Percentiles rank a stretch among this genome's conserved stretches.
phyloP scores from a whole-genome alignment of 768 basidiomycete species.

The Rhizopogon vesiculosus region DNA sequence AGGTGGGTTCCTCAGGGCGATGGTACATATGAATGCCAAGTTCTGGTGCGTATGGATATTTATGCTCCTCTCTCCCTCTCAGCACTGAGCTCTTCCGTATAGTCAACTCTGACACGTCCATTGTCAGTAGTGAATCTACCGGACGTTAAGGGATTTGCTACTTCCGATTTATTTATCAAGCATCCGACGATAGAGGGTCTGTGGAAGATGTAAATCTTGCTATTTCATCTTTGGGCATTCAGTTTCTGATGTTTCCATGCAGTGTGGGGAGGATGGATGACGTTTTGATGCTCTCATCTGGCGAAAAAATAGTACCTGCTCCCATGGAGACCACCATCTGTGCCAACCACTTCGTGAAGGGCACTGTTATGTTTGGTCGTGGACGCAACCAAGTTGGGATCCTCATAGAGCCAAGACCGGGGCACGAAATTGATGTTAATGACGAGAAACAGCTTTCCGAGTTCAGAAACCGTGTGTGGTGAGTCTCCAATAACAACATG shows the following conservation, averaged over 20 bases:
- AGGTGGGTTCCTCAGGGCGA: conserved; percentile 33
- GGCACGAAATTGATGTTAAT: conserved; percentile 26
- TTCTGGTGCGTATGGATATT: conserved; percentile 23
- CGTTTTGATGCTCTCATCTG: conserved; percentile 25
- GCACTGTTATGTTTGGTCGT: conserved; percentile 37
- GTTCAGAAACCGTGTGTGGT: conserved; percentile 39
- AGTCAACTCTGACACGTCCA: conserved; percentile 25
- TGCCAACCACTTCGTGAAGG: conserved; percentile 17
- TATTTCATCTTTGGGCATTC: not conserved
- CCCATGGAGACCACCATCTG: conserved; percentile 29
- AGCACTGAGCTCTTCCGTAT: not conserved
- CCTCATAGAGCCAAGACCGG: conserved; percentile 28
- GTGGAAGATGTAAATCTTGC: conserved; percentile 36
- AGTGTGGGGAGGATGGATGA: conserved; percentile 38
- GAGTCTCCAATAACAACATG: not conserved
- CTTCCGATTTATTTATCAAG: conserved; percentile 36
- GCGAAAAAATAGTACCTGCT: conserved; percentile 28
- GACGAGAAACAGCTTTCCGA: conserved; percentile 22
- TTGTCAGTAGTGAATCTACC: conserved; percentile 29
- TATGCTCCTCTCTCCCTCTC: not conserved
- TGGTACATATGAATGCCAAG: conserved; percentile 33
- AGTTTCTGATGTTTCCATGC: not conserved
- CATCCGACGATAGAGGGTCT: conserved; percentile 38
- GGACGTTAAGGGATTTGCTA: conserved; percentile 38
- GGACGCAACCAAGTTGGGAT: conserved; percentile 24